These are phyloP conservation scores for Drechslerella dactyloides DNA, from an alignment of 2,329 filamentous ascomycete species.

Conservation along the genomic window DNA sequence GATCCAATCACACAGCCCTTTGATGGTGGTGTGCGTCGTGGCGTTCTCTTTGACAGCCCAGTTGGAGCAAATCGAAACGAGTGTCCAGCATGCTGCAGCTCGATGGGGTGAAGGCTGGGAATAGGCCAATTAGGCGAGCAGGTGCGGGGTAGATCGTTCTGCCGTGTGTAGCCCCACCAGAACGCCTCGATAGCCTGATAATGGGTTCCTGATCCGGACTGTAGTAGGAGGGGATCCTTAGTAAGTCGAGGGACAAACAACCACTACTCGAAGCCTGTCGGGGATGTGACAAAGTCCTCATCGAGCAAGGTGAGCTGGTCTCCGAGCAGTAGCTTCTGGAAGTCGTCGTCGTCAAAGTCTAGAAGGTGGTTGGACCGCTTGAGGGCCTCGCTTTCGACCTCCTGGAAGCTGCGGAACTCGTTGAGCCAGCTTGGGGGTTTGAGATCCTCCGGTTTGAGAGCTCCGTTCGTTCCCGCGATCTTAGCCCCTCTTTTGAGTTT, in stretches of 20 bases:
- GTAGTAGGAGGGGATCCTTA: constrained; percentile 10
- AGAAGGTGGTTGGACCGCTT: constrained; percentile 30
- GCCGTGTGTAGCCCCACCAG: constrained; percentile 50
- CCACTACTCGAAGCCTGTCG: constrained; percentile 34
- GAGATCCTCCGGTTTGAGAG: constrained; percentile 28
- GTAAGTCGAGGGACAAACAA: background rate
- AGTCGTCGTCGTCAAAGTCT: constrained; percentile 49
- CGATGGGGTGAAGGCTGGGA: constrained; percentile 17
- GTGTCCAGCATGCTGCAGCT: constrained; percentile 28
- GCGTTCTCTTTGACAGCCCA: constrained; percentile 7
- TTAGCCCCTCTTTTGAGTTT: constrained; percentile 29
- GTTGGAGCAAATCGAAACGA: constrained; percentile 46
- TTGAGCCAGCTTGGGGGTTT: constrained; percentile 40
- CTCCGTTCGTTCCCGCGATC: constrained; percentile 28
- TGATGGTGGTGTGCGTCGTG: constrained; percentile 30
- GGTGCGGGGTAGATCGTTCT: constrained; percentile 51
- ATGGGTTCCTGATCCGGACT: constrained; percentile 26
- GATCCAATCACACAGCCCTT: constrained; percentile 39
- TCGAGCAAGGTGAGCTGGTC: constrained; percentile 41
- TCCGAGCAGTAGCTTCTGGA: constrained; percentile 47
- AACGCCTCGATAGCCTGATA: constrained; percentile 34
- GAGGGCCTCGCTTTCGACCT: constrained; percentile 45
- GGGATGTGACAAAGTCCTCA: constrained; percentile 38
- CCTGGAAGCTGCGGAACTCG: constrained; percentile 49
- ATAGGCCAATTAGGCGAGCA: constrained; percentile 27